phyloP scores from a whole-genome alignment of 441 rosid genomes.

The Euphorbia neoarborescens region DNA sequence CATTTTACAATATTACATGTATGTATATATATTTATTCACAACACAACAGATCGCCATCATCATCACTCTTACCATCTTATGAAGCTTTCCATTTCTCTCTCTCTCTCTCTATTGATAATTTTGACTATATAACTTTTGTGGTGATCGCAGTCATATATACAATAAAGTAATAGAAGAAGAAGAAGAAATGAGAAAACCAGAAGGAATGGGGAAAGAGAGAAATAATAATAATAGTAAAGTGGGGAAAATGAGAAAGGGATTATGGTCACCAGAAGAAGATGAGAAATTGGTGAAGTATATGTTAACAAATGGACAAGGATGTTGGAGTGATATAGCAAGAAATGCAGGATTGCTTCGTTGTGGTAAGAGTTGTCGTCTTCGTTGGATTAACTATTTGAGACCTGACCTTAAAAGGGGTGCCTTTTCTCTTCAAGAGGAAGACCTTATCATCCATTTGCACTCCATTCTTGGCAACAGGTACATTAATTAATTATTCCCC shows the following conservation, averaged over 20 bases:
- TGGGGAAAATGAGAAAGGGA: conserved; percentile 60
- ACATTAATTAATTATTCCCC: background rate
- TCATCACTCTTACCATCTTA: conserved; percentile 52
- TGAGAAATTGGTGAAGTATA: conserved; percentile 69
- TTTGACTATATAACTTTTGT: conserved; percentile 32
- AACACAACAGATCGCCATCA: conserved; percentile 60
- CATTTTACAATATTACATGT: background rate
- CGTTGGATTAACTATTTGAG: conserved; percentile 88
- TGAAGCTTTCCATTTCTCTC: conserved; percentile 36
- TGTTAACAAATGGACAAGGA: conserved; percentile 69
- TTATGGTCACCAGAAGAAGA: conserved; percentile 95
- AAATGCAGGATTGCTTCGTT: conserved; percentile 70
- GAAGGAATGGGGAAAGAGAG: conserved; percentile 40
- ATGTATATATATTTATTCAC: too few relatives aligned
- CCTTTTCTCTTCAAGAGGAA: conserved; percentile 74
- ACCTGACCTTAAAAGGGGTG: conserved; percentile 87
- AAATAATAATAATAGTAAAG: conserved; percentile 13
- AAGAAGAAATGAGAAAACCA: conserved; percentile 47
- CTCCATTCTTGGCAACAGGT: conserved; percentile 89
- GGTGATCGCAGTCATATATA: conserved; percentile 25
- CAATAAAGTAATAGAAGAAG: conserved; percentile 10
- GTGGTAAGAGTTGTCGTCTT: conserved; percentile 91
- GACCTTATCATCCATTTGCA: conserved; percentile 73
- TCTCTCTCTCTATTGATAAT: conserved; percentile 23
- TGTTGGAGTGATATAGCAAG: conserved; percentile 85